Base-by-base conservation (phyloP, 768 basidiomycete species). In the Leccinellum luteum region DNA sequence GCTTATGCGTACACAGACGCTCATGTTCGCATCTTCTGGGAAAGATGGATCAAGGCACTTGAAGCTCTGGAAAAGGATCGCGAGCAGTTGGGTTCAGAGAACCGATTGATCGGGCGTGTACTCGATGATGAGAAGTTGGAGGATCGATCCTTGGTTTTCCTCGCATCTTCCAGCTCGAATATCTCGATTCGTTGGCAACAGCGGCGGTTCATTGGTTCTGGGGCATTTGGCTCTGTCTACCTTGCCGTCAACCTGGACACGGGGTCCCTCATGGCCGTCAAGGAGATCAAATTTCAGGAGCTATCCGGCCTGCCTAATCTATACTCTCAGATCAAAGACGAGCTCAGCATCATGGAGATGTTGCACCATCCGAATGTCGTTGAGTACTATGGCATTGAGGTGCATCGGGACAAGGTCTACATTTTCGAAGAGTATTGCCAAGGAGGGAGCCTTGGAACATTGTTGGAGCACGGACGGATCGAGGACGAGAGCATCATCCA, bases 191-290 rank as follows among this genome's bases (percentile, higher is more conserved):
- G 92, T 41, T 99, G 97, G 97, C 96, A 98, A 71, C 97, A 99
- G 75, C 94, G 96, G 14, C 86, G 90, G 57, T 98, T 98, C 76
- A 98, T 99, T 64, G 97, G 96, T 51, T 87, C 94, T n/a, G 97
- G 97, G 15, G 95, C 97, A 9, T 98, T 97, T 72, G 97, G 97
- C 21, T 96, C 92, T n/a, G 97, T 99, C n/a, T 99, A 98, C 71
- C 84, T 94, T 48, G 97, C 95, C 17, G 90, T 98, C 74, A 98
- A 98, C 70, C 81, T 98, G 55, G 97, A 98, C 69, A 89, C 91
- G 1, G 93, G 95, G 48, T 90, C 90, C 44, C 85, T 98, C 59
- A 98, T 99, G 94, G 97, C 97, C 9, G 97, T 98, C 66, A 99
- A 99, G 76, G 97, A 98, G 76, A 94, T 98, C 71, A 93, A 94